Percentiles rank a stretch among this genome's conserved stretches.
Evolutionary conservation across 805 yeast genomes (phyloP).

Genomic region (Starmerella tilneyi): DNA sequence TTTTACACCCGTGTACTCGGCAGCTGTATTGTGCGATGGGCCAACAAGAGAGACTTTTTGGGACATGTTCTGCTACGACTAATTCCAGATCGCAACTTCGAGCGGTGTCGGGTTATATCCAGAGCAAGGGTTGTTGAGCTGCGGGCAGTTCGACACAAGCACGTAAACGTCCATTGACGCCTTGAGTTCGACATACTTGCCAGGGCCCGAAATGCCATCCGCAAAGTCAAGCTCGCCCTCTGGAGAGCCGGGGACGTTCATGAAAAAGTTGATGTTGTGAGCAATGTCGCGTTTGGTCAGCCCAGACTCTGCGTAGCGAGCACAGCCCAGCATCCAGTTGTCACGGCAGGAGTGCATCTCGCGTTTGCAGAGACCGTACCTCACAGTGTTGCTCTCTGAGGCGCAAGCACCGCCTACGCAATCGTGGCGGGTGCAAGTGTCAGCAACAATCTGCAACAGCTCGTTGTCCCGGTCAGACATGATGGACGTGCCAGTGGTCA

Average conservation of each 20-base stretch:
- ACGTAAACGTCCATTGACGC: conserved; percentile 12
- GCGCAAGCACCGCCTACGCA: conserved; percentile 16
- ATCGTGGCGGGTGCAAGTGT: conserved; percentile 16
- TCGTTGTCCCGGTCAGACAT: conserved; percentile 10
- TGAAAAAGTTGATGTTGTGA: conserved; percentile 16
- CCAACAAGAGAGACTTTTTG: no score
- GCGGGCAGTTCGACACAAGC: conserved; percentile 15
- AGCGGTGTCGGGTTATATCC: conserved; percentile 14
- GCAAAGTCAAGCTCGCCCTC: conserved; percentile 12
- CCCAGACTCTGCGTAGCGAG: conserved; percentile 12
- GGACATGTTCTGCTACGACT: conserved; percentile 35
- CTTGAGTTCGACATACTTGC: conserved; percentile 12
- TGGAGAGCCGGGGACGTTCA: conserved; percentile 14
- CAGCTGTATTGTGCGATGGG: no score
- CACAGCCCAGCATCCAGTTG: conserved; percentile 15
- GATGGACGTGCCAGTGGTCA: conserved; percentile 11
- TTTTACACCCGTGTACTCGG: no score
- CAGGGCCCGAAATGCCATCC: conserved; percentile 13
- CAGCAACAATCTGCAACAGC: conserved; percentile 9
- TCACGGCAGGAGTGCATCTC: conserved; percentile 17
- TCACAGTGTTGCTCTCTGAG: conserved; percentile 16
- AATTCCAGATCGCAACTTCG: conserved; percentile 11
- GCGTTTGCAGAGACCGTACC: conserved; percentile 12
- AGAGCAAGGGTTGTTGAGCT: conserved; percentile 15
- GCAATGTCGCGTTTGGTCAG: conserved; percentile 14